Conservation (phyloP, 169 alveolate species). For the Condylostoma magnum region DNA sequence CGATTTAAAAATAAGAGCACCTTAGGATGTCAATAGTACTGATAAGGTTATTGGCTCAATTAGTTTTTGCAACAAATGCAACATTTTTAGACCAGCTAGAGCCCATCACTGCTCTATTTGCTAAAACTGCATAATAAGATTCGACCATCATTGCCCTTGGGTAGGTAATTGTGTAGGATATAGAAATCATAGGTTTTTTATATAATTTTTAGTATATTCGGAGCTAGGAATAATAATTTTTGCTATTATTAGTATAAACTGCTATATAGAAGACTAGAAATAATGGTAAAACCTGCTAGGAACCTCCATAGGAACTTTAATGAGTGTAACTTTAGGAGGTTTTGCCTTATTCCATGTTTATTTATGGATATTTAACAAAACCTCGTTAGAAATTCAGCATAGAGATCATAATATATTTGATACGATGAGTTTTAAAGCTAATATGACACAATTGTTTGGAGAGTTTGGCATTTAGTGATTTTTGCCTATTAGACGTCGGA, state of each 20-base stretch:
- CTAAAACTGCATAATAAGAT: slow-evolving; percentile 85
- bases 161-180: slow-evolving; percentile 89
- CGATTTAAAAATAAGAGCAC: background rate
- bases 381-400: slow-evolving; percentile 7
- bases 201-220: slow-evolving; percentile 42
- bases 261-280: too few relatives aligned
- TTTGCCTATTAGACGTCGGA: too few relatives aligned
- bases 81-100: slow-evolving; percentile 86
- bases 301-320: background rate
- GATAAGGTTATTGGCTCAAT: background rate
- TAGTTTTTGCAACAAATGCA: slow-evolving; percentile 61
- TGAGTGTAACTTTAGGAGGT: background rate
- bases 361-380: background rate
- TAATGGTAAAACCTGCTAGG: too few relatives aligned
- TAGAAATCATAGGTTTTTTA: slow-evolving; percentile 67
- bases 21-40: background rate
- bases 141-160: slow-evolving; percentile 97
- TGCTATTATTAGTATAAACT: too few relatives aligned
- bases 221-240: background rate
- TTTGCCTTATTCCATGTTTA: background rate
- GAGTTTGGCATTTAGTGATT: too few relatives aligned
- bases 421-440: too few relatives aligned
- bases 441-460: too few relatives aligned
- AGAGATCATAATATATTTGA: too few relatives aligned
- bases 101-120: slow-evolving; percentile 93